phyloP scores from a whole-genome alignment of 1,284 basidiomycete genomes.

The Sporisorium iseilematis-ciliati region DNA sequence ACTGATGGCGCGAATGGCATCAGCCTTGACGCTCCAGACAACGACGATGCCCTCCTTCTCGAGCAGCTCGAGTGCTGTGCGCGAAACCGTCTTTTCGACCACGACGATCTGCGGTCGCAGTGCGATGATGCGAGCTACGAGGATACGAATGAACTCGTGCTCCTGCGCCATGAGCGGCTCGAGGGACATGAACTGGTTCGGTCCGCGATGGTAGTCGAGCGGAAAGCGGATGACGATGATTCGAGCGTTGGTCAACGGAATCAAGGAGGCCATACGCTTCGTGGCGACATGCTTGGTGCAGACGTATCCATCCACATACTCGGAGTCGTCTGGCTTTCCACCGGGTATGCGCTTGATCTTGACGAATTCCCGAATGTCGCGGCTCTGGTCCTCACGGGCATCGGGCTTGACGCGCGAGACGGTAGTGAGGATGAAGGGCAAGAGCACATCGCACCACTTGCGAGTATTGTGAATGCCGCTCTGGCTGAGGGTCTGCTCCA shows the following conservation, averaged over 20 bases:
- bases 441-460: slow-evolving; percentile 62
- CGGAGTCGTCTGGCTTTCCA: slow-evolving; percentile 88
- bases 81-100: slow-evolving; percentile 90
- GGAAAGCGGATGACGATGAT: slow-evolving; percentile 97
- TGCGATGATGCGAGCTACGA: slow-evolving; percentile 88
- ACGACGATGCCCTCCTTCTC: slow-evolving; percentile 89
- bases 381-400: slow-evolving; percentile 77
- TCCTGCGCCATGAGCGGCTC: slow-evolving; percentile 93
- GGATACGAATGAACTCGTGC: slow-evolving; percentile 89
- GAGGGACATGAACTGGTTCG: slow-evolving; percentile 93
- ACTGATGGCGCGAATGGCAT: slow-evolving; percentile 86
- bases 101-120: slow-evolving; percentile 92
- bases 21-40: slow-evolving; percentile 87
- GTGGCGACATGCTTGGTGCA: slow-evolving; percentile 98
- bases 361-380: slow-evolving; percentile 93
- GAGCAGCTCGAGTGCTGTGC: slow-evolving; percentile 90
- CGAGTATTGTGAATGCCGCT: slow-evolving; percentile 48
- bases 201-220: slow-evolving; percentile 88
- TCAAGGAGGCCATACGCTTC: slow-evolving; percentile 76
- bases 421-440: slow-evolving; percentile 61
- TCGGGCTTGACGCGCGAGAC: slow-evolving; percentile 67
- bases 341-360: slow-evolving; percentile 99
- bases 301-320: slow-evolving; percentile 96
- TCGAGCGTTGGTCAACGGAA: slow-evolving; percentile 80
- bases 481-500: slow-evolving; percentile 59